These are phyloP conservation scores for Dactylorhiza incarnata DNA, from an alignment of 106 monocot species.

Conservation along the genomic window DNA sequence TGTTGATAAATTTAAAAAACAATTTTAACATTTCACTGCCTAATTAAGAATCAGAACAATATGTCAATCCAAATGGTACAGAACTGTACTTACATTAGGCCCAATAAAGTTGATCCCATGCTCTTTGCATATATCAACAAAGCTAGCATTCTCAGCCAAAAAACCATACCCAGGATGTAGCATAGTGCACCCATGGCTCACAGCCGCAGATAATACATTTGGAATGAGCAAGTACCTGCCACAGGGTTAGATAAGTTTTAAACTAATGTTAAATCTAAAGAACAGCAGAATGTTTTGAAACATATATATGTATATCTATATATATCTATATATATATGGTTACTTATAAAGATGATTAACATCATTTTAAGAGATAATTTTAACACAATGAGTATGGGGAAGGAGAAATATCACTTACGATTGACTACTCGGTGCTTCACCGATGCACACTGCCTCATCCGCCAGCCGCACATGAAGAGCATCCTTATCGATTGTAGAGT, in stretches of 20 bases:
- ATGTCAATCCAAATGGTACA: neutral
- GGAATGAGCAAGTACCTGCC: conserved; percentile 68
- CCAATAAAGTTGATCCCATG: conserved; percentile 97
- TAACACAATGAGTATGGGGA: neutral
- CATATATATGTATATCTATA: neutral
- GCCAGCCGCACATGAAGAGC: conserved; percentile 88
- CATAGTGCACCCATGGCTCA: conserved; percentile 84
- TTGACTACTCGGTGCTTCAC: conserved; percentile 94
- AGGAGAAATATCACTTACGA: conserved; percentile 47
- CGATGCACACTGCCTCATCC: conserved; percentile 90
- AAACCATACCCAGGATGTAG: conserved; percentile 96
- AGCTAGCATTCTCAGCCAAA: conserved; percentile 86
- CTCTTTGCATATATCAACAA: conserved; percentile 87
- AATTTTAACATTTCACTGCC: neutral
- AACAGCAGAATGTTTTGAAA: neutral
- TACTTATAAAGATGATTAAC: neutral
- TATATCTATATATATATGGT: neutral
- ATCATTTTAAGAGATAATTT: neutral
- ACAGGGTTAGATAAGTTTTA: neutral
- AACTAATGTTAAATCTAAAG: neutral
- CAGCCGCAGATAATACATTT: conserved; percentile 88
- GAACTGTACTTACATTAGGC: conserved; percentile 57
- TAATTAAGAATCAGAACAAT: neutral
- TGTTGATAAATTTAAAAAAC: neutral
- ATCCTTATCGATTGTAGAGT: conserved; percentile 87